Conservation (phyloP, 2,329 filamentous ascomycete species). For the Monosporascus sp. region DNA sequence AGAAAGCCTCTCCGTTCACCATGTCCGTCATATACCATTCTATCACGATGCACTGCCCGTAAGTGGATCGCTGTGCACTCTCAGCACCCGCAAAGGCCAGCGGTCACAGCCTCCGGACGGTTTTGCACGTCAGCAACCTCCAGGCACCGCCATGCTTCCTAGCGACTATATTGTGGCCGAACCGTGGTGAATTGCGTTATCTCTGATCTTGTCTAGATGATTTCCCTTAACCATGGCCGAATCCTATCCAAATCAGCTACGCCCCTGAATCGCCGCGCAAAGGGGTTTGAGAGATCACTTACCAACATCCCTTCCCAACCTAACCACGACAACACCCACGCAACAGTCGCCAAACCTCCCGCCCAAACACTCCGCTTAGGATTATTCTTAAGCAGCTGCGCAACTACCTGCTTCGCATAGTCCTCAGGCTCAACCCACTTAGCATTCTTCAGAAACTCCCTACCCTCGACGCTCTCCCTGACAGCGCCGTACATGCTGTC, state of each 20-base stretch:
- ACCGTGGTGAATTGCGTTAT: not conserved
- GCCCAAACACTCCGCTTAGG: slow-evolving; percentile 23
- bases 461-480: slow-evolving; percentile 17
- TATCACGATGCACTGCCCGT: too few relatives aligned
- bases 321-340: slow-evolving; percentile 22
- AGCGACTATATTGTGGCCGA: too few relatives aligned
- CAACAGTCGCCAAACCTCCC: slow-evolving; percentile 19
- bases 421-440: slow-evolving; percentile 18
- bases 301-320: slow-evolving; percentile 27
- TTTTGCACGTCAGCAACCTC: too few relatives aligned
- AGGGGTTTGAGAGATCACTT: slow-evolving; percentile 6
- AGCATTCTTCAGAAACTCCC: slow-evolving; percentile 19
- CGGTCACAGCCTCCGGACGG: too few relatives aligned
- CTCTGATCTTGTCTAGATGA: slow-evolving; percentile 12
- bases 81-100: too few relatives aligned
- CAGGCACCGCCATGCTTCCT: too few relatives aligned
- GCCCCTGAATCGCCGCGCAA: not conserved
- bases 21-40: too few relatives aligned
- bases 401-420: slow-evolving; percentile 23
- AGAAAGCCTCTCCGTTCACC: too few relatives aligned
- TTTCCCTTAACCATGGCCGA: slow-evolving; percentile 13
- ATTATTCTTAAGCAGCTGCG: slow-evolving; percentile 18
- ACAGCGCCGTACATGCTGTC: slow-evolving; percentile 21
- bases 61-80: too few relatives aligned
- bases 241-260: slow-evolving; percentile 13